Evolutionary conservation across 768 basidiomycete genomes (phyloP).

Genomic region (Serendipita sp.): DNA sequence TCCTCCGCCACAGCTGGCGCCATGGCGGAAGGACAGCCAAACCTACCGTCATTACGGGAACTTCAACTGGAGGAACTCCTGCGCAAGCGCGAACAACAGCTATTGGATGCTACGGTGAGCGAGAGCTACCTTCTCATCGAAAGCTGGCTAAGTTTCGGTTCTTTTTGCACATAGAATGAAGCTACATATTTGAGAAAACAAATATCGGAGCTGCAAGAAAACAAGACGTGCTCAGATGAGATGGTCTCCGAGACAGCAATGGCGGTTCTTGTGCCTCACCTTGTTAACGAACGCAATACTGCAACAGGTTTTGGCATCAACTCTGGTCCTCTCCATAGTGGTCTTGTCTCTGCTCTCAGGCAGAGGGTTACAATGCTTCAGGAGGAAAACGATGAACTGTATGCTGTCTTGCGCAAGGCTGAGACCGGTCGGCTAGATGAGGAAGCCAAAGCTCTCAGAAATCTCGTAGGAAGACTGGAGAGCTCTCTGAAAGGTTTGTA

Average conservation of each 20-base stretch:
- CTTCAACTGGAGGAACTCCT: conserved; percentile 66
- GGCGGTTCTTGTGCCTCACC: conserved; percentile 56
- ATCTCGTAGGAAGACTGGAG: conserved; percentile 54
- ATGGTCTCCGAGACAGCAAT: conserved; percentile 49
- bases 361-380: conserved; percentile 59
- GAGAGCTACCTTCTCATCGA: not conserved
- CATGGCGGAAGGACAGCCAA: conserved; percentile 7
- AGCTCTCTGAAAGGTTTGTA: conserved; percentile 54
- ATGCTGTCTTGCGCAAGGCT: conserved; percentile 51
- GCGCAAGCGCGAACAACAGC: conserved; percentile 57
- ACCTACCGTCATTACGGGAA: conserved; percentile 53
- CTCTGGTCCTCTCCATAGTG: conserved; percentile 35
- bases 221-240: conserved; percentile 42
- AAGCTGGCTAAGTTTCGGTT: not conserved
- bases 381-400: conserved; percentile 78
- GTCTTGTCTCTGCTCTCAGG: conserved; percentile 43
- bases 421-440: conserved; percentile 74
- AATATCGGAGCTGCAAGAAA: conserved; percentile 32
- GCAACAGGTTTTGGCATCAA: conserved; percentile 20
- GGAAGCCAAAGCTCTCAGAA: conserved; percentile 53
- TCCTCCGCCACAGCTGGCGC: conserved; percentile 2
- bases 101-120: conserved; percentile 49
- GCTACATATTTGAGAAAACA: conserved; percentile 50
- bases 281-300: conserved; percentile 21
- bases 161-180: conserved; percentile 41